These are phyloP conservation scores for Rhododendron henanense DNA, from an alignment of 148 eudicot genomes.

Conservation along the genomic window DNA sequence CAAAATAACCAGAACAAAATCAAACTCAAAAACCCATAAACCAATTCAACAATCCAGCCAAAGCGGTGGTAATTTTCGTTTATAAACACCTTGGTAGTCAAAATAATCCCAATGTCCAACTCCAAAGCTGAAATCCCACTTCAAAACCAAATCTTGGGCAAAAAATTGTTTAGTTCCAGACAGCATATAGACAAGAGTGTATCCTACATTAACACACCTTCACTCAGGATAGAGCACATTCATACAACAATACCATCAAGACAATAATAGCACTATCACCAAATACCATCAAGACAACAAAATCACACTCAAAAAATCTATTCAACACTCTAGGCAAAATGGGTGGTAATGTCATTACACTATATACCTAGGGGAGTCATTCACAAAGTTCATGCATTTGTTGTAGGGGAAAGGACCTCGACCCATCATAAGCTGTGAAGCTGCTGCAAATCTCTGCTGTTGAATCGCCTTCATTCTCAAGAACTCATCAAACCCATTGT, in stretches of 20 bases:
- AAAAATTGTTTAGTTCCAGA: not conserved
- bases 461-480: conserved; percentile 55
- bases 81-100: conserved; percentile 39
- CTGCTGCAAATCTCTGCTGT: conserved; percentile 53
- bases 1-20: not conserved
- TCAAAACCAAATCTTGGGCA: not conserved
- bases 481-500: conserved; percentile 55
- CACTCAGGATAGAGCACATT: not conserved
- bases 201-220: not conserved
- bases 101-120: not conserved
- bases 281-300: not conserved
- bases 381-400: conserved; percentile 38
- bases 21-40: not conserved
- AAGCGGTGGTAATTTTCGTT: not conserved
- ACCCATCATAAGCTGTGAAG: conserved; percentile 60
- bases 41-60: not conserved
- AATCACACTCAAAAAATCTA: not conserved
- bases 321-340: not conserved
- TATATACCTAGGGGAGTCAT: conserved; percentile 61
- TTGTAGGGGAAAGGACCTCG: conserved; percentile 34
- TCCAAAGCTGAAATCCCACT: not conserved
- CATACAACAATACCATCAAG: not conserved
- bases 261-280: not conserved
- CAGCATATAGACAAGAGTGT: not conserved
- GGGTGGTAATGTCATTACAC: not conserved